Evolutionary conservation across 345 rosid species (phyloP), one percentile per base, ranked within the genome.

Genomic region (Camelina sativa): DNA sequence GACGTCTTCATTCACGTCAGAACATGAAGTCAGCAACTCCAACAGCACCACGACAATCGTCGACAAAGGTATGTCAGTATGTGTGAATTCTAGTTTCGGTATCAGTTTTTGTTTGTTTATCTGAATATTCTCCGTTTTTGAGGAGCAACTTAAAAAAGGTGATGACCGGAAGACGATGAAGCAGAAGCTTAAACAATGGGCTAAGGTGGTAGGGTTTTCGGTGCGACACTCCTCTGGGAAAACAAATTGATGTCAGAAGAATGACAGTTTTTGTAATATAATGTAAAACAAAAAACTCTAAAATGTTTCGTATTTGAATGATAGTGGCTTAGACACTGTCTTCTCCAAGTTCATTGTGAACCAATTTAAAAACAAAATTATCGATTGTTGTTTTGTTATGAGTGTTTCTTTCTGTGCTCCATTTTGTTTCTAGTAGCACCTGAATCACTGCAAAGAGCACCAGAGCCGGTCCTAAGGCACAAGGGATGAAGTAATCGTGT

Each of bases 181-280:
- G 88, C 75, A 62, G 74, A 93, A 78, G 80, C 22, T 93, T 83
- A 86, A 72, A 80, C 97, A 88, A 55, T 93, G 98, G 98, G 98
- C 98, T 6, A 82, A 79, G 75, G 76, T 87, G 63, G 98, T 93
- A 0, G 97, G 91, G 3, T 88, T 89, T 51, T 86, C 88, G 12
- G 90, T 87, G 40, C 74, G 80, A 20, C 94, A 88, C 63, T 37
- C 62, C 53, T 65, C 84, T 0, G 78, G 87, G 7, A 79, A 74
- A 43, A 77, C 74, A 17, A 81, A 61, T 25, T 69, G 56, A 83
- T 61, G 25, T 1, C 37, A 58, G 57, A 40, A 62, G n/a, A 47
- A 30, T 30, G 20, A 1, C 19, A 35, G 0, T 56, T 52, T 52
- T 16, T 51, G 70, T 44, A 19, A 47, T 51, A 51, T 35, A 52